phyloP scores from a whole-genome alignment of 2,329 filamentous ascomycete genomes.

The Apiospora marii region DNA sequence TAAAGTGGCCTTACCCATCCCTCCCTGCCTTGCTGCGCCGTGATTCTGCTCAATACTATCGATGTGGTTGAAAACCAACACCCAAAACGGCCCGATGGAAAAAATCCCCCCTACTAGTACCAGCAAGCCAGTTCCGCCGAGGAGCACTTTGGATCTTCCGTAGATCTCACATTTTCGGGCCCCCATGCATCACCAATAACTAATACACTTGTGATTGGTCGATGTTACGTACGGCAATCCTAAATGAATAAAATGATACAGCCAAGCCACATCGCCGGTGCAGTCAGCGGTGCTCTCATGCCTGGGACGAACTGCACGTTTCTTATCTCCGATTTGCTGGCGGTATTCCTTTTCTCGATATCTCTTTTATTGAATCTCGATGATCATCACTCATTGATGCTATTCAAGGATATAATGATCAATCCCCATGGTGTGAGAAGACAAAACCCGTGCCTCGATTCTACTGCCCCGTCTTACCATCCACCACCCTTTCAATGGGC shows the following conservation, averaged over 20 bases:
- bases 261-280: background rate
- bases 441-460: background rate
- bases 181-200: background rate
- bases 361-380: background rate
- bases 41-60: background rate
- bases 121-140: background rate
- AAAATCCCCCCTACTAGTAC: too few species aligned
- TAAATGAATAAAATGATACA: too few species aligned
- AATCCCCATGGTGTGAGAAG: background rate
- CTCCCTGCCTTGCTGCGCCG: background rate
- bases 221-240: background rate
- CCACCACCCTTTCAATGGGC: too few species aligned
- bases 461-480: too few species aligned
- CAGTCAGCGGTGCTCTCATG: background rate
- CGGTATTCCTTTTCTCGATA: background rate
- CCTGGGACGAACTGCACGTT: background rate
- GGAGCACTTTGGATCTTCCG: conserved; percentile 3
- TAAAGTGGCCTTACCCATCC: background rate
- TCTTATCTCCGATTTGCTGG: background rate
- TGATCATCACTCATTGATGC: background rate
- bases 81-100: conserved; percentile 10
- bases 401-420: background rate
- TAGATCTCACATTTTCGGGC: conserved; percentile 5
- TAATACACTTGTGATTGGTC: background rate
- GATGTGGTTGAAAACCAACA: background rate